Evolutionary conservation across 1,284 basidiomycete genomes (phyloP).

Genomic region (Moesziomyces aphidis): DNA sequence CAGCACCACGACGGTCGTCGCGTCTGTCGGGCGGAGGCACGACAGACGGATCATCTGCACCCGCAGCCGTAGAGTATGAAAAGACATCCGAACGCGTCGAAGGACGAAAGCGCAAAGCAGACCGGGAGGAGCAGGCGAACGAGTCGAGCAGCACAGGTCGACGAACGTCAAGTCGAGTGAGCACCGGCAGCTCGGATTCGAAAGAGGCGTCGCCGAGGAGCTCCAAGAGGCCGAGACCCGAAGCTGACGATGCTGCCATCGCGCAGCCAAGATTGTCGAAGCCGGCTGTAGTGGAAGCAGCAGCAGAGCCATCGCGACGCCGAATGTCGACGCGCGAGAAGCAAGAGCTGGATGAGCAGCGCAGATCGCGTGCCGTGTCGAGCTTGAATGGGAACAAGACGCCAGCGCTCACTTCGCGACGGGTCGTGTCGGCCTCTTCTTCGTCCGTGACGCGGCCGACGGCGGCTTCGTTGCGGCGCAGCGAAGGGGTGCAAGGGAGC

Average conservation of each 20-base stretch:
- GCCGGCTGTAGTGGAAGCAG: slow-evolving; percentile 1
- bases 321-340: slow-evolving; percentile 40
- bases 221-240: too few relatives aligned
- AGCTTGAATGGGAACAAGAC: slow-evolving; percentile 16
- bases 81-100: neutral
- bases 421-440: slow-evolving; percentile 23
- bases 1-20: slow-evolving; percentile 25
- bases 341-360: slow-evolving; percentile 24
- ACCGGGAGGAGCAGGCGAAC: neutral
- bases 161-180: slow-evolving; percentile 19
- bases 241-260: too few relatives aligned
- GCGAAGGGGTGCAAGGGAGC: slow-evolving; percentile 11
- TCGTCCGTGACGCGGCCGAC: slow-evolving; percentile 35
- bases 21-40: slow-evolving; percentile 21
- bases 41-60: neutral
- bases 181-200: slow-evolving; percentile 2
- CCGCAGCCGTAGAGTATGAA: neutral
- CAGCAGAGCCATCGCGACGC: slow-evolving; percentile 19
- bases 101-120: slow-evolving; percentile 24
- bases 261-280: neutral
- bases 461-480: slow-evolving; percentile 25
- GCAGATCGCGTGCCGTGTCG: slow-evolving; percentile 4
- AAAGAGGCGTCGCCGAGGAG: neutral
- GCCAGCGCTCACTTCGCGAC: slow-evolving; percentile 17
- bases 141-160: slow-evolving; percentile 1